These are phyloP conservation scores for Plantago major DNA, from an alignment of 257 asterid species.

Conservation along the genomic window DNA sequence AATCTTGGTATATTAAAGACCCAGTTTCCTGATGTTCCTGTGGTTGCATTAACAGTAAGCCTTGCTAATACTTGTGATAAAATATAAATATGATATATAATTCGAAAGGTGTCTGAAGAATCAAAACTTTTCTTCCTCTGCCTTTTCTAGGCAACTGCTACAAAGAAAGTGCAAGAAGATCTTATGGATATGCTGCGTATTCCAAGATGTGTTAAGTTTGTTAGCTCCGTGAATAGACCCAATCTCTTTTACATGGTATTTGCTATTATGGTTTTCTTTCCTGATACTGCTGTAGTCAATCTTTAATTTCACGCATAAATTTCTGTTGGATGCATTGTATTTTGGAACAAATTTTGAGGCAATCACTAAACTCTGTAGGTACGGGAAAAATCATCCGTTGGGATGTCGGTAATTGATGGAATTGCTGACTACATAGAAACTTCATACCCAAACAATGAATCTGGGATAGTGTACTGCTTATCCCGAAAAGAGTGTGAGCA, in stretches of 20 bases:
- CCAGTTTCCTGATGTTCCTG: conserved; percentile 91
- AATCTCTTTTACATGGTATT: conserved; percentile 90
- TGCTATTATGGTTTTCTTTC: conserved; percentile 14
- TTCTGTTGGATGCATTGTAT: no score
- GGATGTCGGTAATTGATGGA: conserved; percentile 66
- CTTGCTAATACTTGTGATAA: conserved; percentile 15
- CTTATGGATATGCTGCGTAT: conserved; percentile 84
- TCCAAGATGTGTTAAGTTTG: conserved; percentile 72
- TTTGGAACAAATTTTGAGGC: conserved; percentile 14
- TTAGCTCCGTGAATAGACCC: conserved; percentile 91
- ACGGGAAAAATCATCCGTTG: conserved; percentile 79
- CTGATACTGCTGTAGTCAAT: conserved; percentile 8
- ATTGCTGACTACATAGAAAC: conserved; percentile 73
- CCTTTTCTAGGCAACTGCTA: conserved; percentile 79
- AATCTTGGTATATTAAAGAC: conserved; percentile 97
- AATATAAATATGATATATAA: background rate
- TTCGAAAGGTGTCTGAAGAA: conserved; percentile 15
- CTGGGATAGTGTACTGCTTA: conserved; percentile 97
- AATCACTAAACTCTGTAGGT: conserved; percentile 41
- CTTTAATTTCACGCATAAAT: background rate
- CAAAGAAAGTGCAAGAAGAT: conserved; percentile 92
- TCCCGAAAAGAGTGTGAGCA: conserved; percentile 98
- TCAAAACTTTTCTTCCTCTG: conserved; percentile 17
- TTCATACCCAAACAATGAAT: conserved; percentile 83
- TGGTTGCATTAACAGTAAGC: conserved; percentile 90